These are phyloP conservation scores for Diospyros lotus DNA, from an alignment of 148 eudicot genomes.

Conservation along the genomic window DNA sequence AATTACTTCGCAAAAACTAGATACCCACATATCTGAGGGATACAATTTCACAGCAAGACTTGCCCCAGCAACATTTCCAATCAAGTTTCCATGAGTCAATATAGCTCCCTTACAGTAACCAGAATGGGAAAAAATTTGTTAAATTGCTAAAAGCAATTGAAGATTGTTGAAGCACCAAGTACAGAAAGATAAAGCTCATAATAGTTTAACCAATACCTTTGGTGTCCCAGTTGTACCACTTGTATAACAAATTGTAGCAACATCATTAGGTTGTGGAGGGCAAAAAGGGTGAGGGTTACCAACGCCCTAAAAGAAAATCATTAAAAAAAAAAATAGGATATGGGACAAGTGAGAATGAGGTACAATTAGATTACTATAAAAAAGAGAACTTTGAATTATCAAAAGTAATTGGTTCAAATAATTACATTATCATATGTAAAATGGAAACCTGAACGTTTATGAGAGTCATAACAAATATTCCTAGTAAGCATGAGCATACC, in stretches of 20 bases:
- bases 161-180: neutral
- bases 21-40: conserved; percentile 80
- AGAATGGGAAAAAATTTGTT: conserved; percentile 6
- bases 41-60: conserved; percentile 32
- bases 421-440: neutral
- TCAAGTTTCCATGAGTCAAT: conserved; percentile 73
- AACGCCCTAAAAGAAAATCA: conserved; percentile 37
- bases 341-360: too few relatives aligned
- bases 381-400: neutral
- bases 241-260: conserved; percentile 76
- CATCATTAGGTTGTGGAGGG: conserved; percentile 59
- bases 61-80: conserved; percentile 75
- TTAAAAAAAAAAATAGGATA: neutral
- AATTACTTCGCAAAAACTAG: neutral
- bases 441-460: too few relatives aligned
- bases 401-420: neutral
- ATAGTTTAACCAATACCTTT: conserved; percentile 46
- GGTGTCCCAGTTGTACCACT: conserved; percentile 91
- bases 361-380: neutral
- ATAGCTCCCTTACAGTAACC: conserved; percentile 61
- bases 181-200: conserved; percentile 8
- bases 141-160: neutral
- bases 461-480: neutral
- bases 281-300: conserved; percentile 42
- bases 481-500: neutral